Evolutionary conservation across 495 filamentous ascomycete genomes (phyloP).

Genomic region (Pseudevernia furfuracea): DNA sequence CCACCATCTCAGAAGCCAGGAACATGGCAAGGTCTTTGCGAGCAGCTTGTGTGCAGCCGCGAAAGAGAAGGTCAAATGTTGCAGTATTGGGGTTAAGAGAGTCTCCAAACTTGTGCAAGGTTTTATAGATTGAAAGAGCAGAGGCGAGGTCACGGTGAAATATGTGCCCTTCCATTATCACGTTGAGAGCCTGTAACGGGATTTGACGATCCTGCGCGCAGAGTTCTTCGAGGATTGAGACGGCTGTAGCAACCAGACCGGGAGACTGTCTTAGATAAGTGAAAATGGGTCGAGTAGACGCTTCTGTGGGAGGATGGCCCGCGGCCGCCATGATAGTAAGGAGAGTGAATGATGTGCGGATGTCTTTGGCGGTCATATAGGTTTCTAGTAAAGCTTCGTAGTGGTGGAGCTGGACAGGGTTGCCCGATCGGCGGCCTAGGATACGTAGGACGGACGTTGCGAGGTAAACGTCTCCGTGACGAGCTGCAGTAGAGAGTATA

Average conservation of each 20-base stretch:
- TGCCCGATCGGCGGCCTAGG: slow-evolving; percentile 42
- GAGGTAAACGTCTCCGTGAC: slow-evolving; percentile 55
- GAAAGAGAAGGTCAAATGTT: slow-evolving; percentile 63
- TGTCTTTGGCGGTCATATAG: slow-evolving; percentile 48
- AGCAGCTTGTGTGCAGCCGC: slow-evolving; percentile 44
- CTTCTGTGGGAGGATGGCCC: slow-evolving; percentile 43
- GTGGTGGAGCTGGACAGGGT: slow-evolving; percentile 50
- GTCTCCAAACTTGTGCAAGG: slow-evolving; percentile 53
- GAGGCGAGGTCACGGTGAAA: slow-evolving; percentile 32
- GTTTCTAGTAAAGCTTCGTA: slow-evolving; percentile 69
- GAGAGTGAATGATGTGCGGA: slow-evolving; percentile 32
- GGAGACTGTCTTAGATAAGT: slow-evolving; percentile 34
- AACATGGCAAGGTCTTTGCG: slow-evolving; percentile 56
- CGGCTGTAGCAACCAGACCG: slow-evolving; percentile 35
- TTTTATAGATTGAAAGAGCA: slow-evolving; percentile 64
- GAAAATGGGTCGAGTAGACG: slow-evolving; percentile 53
- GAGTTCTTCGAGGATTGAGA: slow-evolving; percentile 48
- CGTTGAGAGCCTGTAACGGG: slow-evolving; percentile 53
- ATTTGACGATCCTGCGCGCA: slow-evolving; percentile 38
- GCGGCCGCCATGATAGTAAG: slow-evolving; percentile 49
- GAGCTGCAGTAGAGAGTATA: slow-evolving; percentile 61
- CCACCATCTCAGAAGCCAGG: slow-evolving; percentile 65
- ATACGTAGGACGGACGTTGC: slow-evolving; percentile 56
- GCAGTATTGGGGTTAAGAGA: slow-evolving; percentile 45
- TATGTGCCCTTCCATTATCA: slow-evolving; percentile 50